Evolutionary conservation across 1,284 basidiomycete genomes (phyloP).

Genomic region (Moniliella sp.): DNA sequence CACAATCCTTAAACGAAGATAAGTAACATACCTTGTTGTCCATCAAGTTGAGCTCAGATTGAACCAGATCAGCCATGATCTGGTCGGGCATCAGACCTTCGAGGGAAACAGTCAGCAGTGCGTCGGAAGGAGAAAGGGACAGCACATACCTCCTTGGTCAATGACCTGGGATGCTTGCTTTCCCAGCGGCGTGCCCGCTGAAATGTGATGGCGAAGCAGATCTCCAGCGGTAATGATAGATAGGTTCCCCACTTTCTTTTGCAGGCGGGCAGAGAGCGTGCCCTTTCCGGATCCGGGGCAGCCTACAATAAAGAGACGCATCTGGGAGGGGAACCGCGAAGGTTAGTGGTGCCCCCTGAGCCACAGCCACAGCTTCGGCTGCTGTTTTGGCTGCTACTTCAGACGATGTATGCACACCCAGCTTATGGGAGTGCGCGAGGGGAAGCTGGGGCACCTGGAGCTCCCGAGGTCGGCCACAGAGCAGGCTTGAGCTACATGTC

Average conservation of each 20-base stretch:
- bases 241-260: slow-evolving; percentile 8
- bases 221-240: slow-evolving; percentile 24
- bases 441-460: too few relatives aligned
- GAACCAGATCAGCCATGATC: slow-evolving; percentile 26
- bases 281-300: slow-evolving; percentile 30
- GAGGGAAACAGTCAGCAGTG: not conserved
- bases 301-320: slow-evolving; percentile 28
- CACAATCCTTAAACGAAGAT: not conserved
- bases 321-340: slow-evolving; percentile 5
- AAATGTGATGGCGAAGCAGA: slow-evolving; percentile 21
- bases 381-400: too few relatives aligned
- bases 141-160: slow-evolving; percentile 7
- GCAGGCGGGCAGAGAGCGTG: slow-evolving; percentile 18
- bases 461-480: too few relatives aligned
- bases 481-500: too few relatives aligned
- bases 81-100: slow-evolving; percentile 23
- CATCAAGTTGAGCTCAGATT: slow-evolving; percentile 8
- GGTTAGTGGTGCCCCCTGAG: too few relatives aligned
- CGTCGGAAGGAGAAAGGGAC: not conserved
- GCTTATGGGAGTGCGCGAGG: too few relatives aligned
- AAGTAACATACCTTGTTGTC: slow-evolving; percentile 1
- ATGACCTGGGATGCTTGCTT: slow-evolving; percentile 15
- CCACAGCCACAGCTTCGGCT: too few relatives aligned
- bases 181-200: slow-evolving; percentile 14
- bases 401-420: too few relatives aligned